Evolutionary conservation across 2,329 filamentous ascomycete species (phyloP).

Genomic region (Botrytis byssoidea): DNA sequence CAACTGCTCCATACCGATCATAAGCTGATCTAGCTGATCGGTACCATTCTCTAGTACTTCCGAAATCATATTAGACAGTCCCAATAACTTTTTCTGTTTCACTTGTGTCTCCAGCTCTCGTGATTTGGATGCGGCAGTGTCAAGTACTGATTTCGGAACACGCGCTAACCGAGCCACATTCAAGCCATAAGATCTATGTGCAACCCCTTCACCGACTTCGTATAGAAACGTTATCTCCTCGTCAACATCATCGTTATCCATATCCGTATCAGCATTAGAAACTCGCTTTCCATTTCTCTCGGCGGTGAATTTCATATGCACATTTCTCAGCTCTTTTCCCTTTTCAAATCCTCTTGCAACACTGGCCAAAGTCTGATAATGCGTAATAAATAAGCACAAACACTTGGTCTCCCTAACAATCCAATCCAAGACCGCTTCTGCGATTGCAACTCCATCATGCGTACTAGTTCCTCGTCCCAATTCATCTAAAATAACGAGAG

Average conservation of each 20-base stretch:
- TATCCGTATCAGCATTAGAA: slow-evolving; percentile 51
- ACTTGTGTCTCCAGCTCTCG: slow-evolving; percentile 75
- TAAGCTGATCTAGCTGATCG: slow-evolving; percentile 34
- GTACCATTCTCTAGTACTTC: slow-evolving; percentile 29
- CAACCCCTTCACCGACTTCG: slow-evolving; percentile 85
- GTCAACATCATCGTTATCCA: slow-evolving; percentile 46
- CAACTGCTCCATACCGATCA: slow-evolving; percentile 55
- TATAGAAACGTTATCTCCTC: slow-evolving; percentile 93
- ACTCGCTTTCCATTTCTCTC: slow-evolving; percentile 29
- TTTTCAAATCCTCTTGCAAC: slow-evolving; percentile 66
- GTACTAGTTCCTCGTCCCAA: slow-evolving; percentile 90
- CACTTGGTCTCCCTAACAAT: slow-evolving; percentile 72
- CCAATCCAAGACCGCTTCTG: slow-evolving; percentile 84
- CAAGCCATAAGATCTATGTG: slow-evolving; percentile 89
- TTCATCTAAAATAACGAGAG: slow-evolving; percentile 90
- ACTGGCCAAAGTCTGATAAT: slow-evolving; percentile 82
- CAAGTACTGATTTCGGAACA: slow-evolving; percentile 73
- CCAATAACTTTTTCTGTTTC: slow-evolving; percentile 56
- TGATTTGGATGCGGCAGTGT: slow-evolving; percentile 77
- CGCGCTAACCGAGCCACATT: slow-evolving; percentile 88
- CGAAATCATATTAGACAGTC: slow-evolving; percentile 34
- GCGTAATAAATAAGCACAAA: slow-evolving; percentile 92
- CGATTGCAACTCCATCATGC: slow-evolving; percentile 94
- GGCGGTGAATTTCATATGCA: slow-evolving; percentile 85
- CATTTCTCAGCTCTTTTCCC: slow-evolving; percentile 68